Evolutionary conservation across 2,329 filamentous ascomycete species (phyloP).

Genomic region (Trichoderma polysporum): DNA sequence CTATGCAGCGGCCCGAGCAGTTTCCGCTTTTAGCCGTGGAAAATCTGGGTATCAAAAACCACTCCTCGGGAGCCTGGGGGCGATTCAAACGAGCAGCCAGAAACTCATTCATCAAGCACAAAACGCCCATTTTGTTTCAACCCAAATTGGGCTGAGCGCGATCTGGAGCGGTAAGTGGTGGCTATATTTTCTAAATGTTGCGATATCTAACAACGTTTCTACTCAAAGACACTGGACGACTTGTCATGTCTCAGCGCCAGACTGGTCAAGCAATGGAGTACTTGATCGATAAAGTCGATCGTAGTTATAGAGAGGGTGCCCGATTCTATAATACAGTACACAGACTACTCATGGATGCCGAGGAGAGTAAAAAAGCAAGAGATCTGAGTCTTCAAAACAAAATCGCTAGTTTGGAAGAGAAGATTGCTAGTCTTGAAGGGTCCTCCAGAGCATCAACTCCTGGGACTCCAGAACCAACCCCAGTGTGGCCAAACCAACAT

Average conservation of each 20-base stretch:
- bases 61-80: not conserved
- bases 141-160: not conserved
- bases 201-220: not conserved
- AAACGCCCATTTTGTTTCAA: not conserved
- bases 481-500: not conserved
- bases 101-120: constrained; percentile 12
- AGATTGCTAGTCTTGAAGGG: not conserved
- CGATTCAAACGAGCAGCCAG: not conserved
- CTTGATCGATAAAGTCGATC: constrained; percentile 1
- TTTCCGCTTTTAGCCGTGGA: not conserved
- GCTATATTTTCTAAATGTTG: not conserved
- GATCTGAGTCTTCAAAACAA: not conserved
- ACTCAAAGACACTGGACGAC: not conserved
- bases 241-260: not conserved
- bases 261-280: not conserved
- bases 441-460: not conserved
- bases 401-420: not conserved
- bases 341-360: not conserved
- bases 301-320: not conserved
- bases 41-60: constrained; percentile 2
- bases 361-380: constrained; percentile 5
- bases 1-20: not conserved
- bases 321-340: not conserved
- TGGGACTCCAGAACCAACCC: not conserved
- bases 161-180: not conserved